phyloP scores from a whole-genome alignment of 108 stramenopile genomes.

The Fistulifera pelliculosa region DNA sequence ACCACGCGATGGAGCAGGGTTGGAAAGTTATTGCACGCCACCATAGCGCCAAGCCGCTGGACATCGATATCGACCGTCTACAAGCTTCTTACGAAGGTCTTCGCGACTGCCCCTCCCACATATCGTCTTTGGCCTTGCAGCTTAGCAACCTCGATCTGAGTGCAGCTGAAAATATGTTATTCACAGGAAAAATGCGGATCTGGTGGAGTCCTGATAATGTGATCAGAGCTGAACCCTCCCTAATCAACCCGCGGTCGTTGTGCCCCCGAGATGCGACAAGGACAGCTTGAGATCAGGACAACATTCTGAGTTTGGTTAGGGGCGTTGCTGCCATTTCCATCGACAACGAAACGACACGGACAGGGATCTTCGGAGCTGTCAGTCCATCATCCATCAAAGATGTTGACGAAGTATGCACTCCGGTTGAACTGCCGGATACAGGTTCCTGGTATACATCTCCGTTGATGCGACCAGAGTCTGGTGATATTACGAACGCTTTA shows the following conservation, averaged over 20 bases:
- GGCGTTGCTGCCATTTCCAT: conserved; percentile 42
- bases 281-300: conserved; percentile 63
- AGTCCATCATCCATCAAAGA: no score
- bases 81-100: neutral
- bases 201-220: neutral
- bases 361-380: no score
- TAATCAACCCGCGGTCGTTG: conserved; percentile 35
- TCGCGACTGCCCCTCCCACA: neutral
- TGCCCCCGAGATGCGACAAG: conserved; percentile 28
- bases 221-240: conserved; percentile 27
- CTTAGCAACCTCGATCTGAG: conserved; percentile 8
- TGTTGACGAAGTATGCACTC: no score
- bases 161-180: neutral
- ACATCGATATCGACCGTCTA: conserved; percentile 6
- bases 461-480: no score
- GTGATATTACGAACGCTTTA: no score
- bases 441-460: no score
- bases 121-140: conserved; percentile 6
- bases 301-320: conserved; percentile 48
- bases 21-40: conserved; percentile 16
- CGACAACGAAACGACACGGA: no score
- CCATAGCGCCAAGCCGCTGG: conserved; percentile 25
- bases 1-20: conserved; percentile 17
- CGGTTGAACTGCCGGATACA: no score
- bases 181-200: neutral